These are phyloP conservation scores for Sporothrix inflata DNA, from an alignment of 2,329 filamentous ascomycete genomes.

Conservation along the genomic window DNA sequence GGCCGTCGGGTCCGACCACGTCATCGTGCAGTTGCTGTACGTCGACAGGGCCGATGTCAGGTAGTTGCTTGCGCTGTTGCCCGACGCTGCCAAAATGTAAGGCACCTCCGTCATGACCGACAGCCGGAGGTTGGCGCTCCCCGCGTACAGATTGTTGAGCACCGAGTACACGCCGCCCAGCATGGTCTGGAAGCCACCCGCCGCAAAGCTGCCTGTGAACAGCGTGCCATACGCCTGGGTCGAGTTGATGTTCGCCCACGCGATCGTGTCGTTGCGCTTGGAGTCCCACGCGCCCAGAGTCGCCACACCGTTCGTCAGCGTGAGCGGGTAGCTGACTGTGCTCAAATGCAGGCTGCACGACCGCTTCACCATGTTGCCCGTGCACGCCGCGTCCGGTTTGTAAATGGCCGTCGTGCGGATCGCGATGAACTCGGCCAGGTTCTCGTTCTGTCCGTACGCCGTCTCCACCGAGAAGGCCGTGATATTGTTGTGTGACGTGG, in stretches of 20 bases:
- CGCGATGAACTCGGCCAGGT: neutral
- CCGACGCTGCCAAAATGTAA: neutral
- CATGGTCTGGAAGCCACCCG: neutral
- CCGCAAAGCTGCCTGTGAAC: neutral
- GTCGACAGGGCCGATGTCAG: neutral
- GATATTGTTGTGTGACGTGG: neutral
- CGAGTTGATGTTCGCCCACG: neutral
- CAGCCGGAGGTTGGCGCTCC: neutral
- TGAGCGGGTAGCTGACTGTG: slow-evolving; percentile 15
- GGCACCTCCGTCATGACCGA: neutral
- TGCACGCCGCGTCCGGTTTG: slow-evolving; percentile 8
- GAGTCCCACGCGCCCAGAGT: slow-evolving; percentile 7
- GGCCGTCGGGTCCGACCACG: slow-evolving; percentile 22
- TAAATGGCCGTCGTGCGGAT: slow-evolving; percentile 11
- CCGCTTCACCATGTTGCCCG: slow-evolving; percentile 7
- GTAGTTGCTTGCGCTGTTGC: slow-evolving; percentile 21
- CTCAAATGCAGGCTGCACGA: neutral
- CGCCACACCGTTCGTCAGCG: neutral
- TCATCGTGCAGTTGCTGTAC: slow-evolving; percentile 26
- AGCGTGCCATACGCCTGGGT: neutral
- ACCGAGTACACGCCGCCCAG: slow-evolving; percentile 10
- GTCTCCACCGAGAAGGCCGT: neutral
- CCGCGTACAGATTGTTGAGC: slow-evolving; percentile 1
- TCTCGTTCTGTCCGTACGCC: neutral
- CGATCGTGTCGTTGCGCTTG: slow-evolving; percentile 20